Evolutionary conservation across 495 filamentous ascomycete genomes (phyloP).

Genomic region (Neurospora sp.): DNA sequence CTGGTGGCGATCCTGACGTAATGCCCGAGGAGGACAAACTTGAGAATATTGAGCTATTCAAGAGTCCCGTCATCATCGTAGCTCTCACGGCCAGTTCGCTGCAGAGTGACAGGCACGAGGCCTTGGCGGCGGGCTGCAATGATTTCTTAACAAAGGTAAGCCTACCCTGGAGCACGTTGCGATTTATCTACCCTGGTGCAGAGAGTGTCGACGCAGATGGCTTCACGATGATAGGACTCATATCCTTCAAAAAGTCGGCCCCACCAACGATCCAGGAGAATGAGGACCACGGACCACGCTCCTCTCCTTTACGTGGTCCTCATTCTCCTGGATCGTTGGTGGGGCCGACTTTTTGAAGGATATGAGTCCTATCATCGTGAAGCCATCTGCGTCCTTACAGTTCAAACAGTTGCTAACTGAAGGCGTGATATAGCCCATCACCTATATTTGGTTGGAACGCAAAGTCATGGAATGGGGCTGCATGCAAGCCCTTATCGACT

Average conservation of each 20-base stretch:
- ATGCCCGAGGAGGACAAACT: conserved; percentile 54
- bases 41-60: conserved; percentile 67
- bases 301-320: too few species aligned
- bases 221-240: too few species aligned
- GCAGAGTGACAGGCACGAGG: conserved; percentile 91
- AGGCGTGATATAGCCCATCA: conserved; percentile 59
- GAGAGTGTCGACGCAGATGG: not conserved
- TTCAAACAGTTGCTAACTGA: conserved; percentile 3
- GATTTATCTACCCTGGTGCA: not conserved
- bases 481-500: conserved; percentile 98
- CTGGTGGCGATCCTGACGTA: conserved; percentile 8
- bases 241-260: too few species aligned
- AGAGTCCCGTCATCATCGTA: conserved; percentile 94
- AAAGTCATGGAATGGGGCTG: conserved; percentile 99
- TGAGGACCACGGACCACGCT: too few species aligned
- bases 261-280: too few species aligned
- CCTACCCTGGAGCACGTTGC: conserved; percentile 5
- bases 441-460: conserved; percentile 92
- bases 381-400: too few species aligned
- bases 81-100: conserved; percentile 87
- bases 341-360: too few species aligned
- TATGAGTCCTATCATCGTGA: too few species aligned
- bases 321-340: too few species aligned
- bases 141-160: conserved; percentile 96
- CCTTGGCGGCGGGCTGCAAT: conserved; percentile 91